These are phyloP conservation scores for Chiua virens DNA, from an alignment of 768 basidiomycete species.

Conservation along the genomic window DNA sequence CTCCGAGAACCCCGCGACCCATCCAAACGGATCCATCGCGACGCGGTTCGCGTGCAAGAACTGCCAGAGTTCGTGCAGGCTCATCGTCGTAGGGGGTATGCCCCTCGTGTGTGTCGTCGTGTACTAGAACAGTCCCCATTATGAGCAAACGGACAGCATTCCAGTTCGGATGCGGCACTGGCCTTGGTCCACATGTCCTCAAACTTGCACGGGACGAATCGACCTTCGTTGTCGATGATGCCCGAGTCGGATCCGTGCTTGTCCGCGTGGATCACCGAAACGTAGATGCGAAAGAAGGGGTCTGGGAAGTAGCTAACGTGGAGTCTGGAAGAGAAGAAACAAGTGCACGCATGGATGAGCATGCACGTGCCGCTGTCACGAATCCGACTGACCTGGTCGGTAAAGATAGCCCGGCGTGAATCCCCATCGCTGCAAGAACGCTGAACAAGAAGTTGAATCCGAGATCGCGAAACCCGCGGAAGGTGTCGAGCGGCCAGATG, in stretches of 20 bases:
- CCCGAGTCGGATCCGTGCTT: constrained; percentile 48
- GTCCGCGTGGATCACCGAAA: constrained; percentile 34
- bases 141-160: too few relatives aligned
- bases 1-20: constrained; percentile 36
- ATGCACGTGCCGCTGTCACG: neutral
- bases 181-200: constrained; percentile 46
- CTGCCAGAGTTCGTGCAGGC: constrained; percentile 32
- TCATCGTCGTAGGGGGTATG: constrained; percentile 22
- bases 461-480: constrained; percentile 39
- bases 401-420: constrained; percentile 38
- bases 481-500: constrained; percentile 47
- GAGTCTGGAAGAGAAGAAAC: constrained; percentile 9
- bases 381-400: constrained; percentile 25
- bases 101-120: constrained; percentile 3
- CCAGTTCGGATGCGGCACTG: neutral
- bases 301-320: constrained; percentile 35
- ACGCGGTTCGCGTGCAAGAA: constrained; percentile 32
- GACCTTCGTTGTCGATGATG: constrained; percentile 41
- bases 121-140: constrained; percentile 11
- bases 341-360: too few relatives aligned
- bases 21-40: constrained; percentile 39
- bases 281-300: constrained; percentile 40
- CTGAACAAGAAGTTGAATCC: constrained; percentile 41
- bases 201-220: constrained; percentile 42
- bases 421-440: constrained; percentile 33